A percentile compares a stretch with the other conserved stretches of the same genome.
Evolutionary conservation across 805 yeast species (phyloP).

Genomic region (Candida manassasensis): DNA sequence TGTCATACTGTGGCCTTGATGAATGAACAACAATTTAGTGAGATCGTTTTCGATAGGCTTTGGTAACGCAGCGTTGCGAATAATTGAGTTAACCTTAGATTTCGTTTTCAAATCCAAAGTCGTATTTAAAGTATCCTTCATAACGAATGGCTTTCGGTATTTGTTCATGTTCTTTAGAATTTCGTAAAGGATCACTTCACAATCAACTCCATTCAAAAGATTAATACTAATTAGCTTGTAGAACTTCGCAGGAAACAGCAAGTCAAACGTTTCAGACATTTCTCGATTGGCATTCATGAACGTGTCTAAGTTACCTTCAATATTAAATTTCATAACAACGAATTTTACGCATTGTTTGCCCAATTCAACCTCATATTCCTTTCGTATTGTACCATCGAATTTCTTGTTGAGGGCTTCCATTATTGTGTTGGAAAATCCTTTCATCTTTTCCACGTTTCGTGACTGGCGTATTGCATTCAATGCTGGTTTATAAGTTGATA

Average conservation of each 20-base stretch:
- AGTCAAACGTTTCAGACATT: slow-evolving; percentile 6
- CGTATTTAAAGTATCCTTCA: slow-evolving; percentile 2
- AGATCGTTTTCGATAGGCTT: neutral
- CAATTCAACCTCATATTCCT: neutral
- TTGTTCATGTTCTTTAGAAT: slow-evolving; percentile 1
- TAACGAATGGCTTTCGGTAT: slow-evolving; percentile 3
- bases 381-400: neutral
- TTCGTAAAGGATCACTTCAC: slow-evolving; percentile 1
- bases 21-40: slow-evolving; percentile 2
- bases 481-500: neutral
- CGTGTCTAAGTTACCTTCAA: slow-evolving; percentile 10
- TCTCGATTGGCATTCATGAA: slow-evolving; percentile 9
- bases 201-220: neutral
- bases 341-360: slow-evolving; percentile 9
- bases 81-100: neutral
- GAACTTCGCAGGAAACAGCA: neutral
- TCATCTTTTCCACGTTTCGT: neutral
- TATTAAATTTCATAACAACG: slow-evolving; percentile 7
- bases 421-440: neutral
- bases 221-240: neutral
- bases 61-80: neutral
- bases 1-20: neutral
- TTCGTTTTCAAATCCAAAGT: neutral
- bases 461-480: slow-evolving; percentile 1
- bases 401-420: neutral